Conservation (phyloP, 805 yeast species). For the Metschnikowia drakensbergensis region DNA sequence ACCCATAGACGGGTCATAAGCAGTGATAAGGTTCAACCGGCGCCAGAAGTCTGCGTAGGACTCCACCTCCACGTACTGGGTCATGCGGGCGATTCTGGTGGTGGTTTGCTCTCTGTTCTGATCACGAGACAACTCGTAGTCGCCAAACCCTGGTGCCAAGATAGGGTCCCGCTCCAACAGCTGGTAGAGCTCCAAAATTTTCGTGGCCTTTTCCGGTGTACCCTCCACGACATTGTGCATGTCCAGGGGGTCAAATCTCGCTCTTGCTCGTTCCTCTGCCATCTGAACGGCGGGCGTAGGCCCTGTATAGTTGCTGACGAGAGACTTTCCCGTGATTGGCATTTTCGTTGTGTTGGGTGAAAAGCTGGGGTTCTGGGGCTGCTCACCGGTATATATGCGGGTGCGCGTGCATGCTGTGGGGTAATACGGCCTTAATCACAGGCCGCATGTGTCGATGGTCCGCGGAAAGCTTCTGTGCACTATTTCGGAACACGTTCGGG, state of each 20-base stretch:
- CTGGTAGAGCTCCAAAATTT: constrained; percentile 28
- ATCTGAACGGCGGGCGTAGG: constrained; percentile 34
- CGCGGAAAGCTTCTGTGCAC: background rate
- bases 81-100: constrained; percentile 32
- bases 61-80: constrained; percentile 35
- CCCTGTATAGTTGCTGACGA: constrained; percentile 23
- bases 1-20: constrained; percentile 37
- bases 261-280: constrained; percentile 30
- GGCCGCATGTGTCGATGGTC: background rate
- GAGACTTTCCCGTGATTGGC: constrained; percentile 21
- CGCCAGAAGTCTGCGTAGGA: constrained; percentile 29
- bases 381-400: constrained; percentile 3
- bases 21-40: constrained; percentile 34
- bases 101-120: constrained; percentile 34
- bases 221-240: constrained; percentile 44
- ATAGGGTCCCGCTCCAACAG: constrained; percentile 39
- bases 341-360: constrained; percentile 5
- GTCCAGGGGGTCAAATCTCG: constrained; percentile 32
- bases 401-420: constrained; percentile 5
- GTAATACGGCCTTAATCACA: constrained; percentile 5
- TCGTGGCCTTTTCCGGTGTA: constrained; percentile 29
- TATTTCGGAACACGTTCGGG: background rate
- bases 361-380: background rate
- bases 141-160: constrained; percentile 26
- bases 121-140: constrained; percentile 31